These are phyloP conservation scores for Dictyostelium intermedium DNA, from an alignment of 78 protist genomes.

Conservation along the genomic window DNA sequence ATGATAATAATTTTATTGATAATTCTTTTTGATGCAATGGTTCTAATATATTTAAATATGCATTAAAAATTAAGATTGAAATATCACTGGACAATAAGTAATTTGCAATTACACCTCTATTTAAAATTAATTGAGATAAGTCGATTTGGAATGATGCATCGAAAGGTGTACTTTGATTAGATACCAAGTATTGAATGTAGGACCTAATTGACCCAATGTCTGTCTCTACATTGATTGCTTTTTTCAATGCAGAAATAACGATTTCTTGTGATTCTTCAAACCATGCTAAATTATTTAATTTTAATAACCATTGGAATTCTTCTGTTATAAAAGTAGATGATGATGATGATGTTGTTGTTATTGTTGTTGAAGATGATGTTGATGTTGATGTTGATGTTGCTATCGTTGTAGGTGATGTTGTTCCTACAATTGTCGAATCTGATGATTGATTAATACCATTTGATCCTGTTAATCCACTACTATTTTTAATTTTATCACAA, in stretches of 20 bases:
- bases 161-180: background rate
- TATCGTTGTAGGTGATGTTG: background rate
- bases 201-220: slow-evolving; percentile 2
- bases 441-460: background rate
- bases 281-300: background rate
- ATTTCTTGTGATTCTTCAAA: slow-evolving; percentile 13
- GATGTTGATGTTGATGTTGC: background rate
- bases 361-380: background rate
- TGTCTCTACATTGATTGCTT: slow-evolving; percentile 34
- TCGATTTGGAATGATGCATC: slow-evolving; percentile 19
- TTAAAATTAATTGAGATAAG: background rate
- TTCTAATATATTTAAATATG: background rate
- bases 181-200: slow-evolving; percentile 19
- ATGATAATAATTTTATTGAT: background rate
- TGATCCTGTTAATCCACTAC: background rate
- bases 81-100: slow-evolving; percentile 19
- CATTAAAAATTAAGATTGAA: background rate
- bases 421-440: background rate
- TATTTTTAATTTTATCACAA: background rate
- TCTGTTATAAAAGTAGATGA: background rate
- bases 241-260: background rate
- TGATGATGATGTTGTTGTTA: background rate
- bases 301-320: slow-evolving; percentile 31
- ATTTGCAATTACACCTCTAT: slow-evolving; percentile 11
- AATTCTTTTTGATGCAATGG: background rate